phyloP scores from a whole-genome alignment of 2,329 filamentous ascomycete genomes.

The Fusarium sp. region DNA sequence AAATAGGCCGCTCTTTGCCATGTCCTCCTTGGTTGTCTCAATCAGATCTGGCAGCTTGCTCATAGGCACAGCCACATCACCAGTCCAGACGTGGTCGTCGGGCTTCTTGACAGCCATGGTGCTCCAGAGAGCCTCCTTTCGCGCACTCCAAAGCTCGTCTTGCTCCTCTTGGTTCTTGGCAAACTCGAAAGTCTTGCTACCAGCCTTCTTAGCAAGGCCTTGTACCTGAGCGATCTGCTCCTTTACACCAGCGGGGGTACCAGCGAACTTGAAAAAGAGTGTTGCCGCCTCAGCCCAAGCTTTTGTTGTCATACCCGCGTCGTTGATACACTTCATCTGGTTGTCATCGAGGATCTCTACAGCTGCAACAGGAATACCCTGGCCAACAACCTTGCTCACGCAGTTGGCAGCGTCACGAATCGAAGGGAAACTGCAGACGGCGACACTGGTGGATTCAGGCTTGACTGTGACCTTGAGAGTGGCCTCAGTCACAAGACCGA shows the following conservation, averaged over 20 bases:
- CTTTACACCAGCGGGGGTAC: conserved; percentile 76
- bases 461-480: conserved; percentile 87
- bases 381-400: conserved; percentile 81
- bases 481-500: conserved; percentile 91
- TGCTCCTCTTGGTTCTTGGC: conserved; percentile 76
- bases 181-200: conserved; percentile 80
- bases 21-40: conserved; percentile 71
- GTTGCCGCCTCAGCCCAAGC: conserved; percentile 79
- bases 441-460: conserved; percentile 83
- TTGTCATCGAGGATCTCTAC: conserved; percentile 93
- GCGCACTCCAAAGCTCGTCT: conserved; percentile 81
- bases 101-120: conserved; percentile 74
- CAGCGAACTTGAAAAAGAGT: conserved; percentile 86
- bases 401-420: conserved; percentile 81
- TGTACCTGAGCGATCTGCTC: conserved; percentile 80
- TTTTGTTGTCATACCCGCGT: conserved; percentile 72
- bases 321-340: conserved; percentile 80
- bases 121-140: conserved; percentile 87
- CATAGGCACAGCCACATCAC: conserved; percentile 87
- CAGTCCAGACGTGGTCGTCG: conserved; percentile 84
- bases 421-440: conserved; percentile 70
- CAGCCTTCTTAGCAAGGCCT: conserved; percentile 68
- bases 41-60: conserved; percentile 79
- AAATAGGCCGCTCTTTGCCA: conserved; percentile 57
- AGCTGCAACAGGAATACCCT: conserved; percentile 87